Conservation (phyloP, 106 monocot species). For the Hemerocallis citrina region DNA sequence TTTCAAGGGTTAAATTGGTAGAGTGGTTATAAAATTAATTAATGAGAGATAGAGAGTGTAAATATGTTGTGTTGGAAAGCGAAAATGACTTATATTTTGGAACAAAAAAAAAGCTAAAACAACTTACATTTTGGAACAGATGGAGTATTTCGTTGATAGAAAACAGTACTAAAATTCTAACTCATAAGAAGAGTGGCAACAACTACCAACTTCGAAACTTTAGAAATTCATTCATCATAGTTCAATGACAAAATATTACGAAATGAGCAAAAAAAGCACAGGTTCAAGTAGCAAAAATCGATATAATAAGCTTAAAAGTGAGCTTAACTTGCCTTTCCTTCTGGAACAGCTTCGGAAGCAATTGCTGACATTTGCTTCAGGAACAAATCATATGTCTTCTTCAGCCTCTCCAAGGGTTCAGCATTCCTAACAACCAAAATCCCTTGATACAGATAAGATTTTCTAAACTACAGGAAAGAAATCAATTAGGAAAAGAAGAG, state of each 20-base stretch:
- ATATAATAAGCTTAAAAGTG: not conserved
- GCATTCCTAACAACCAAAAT: slow-evolving; percentile 46
- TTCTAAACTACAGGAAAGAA: not conserved
- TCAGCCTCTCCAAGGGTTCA: slow-evolving; percentile 58
- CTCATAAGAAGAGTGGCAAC: no score
- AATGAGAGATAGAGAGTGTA: no score
- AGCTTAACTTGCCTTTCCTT: slow-evolving; percentile 22
- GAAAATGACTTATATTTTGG: no score
- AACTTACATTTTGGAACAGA: no score
- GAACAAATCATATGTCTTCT: slow-evolving; percentile 46
- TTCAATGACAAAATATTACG: not conserved
- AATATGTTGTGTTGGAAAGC: no score
- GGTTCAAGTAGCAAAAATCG: not conserved
- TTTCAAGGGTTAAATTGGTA: no score
- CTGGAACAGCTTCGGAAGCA: slow-evolving; percentile 9
- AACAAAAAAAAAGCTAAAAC: no score
- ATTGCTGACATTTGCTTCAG: slow-evolving; percentile 27
- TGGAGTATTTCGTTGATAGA: no score
- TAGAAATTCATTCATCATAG: not conserved
- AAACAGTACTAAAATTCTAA: no score
- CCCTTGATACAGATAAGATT: not conserved
- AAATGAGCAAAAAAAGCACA: not conserved
- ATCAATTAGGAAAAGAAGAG: not conserved
- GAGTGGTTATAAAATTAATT: no score
- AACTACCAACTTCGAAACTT: no score